Conservation (phyloP, 495 filamentous ascomycete genomes). For the Trichoderma orchidacearum region DNA sequence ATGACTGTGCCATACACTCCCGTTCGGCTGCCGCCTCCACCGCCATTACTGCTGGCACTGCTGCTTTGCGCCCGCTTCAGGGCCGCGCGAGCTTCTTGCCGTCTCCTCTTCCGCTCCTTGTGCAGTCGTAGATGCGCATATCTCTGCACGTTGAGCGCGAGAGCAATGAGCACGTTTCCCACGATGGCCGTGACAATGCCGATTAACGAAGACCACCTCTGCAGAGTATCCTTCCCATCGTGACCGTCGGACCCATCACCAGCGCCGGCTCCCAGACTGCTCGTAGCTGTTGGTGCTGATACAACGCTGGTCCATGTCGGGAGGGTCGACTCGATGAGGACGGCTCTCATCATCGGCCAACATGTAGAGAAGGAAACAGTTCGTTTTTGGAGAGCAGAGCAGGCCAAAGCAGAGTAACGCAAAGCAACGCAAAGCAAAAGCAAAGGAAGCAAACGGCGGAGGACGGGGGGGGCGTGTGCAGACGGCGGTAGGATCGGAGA, state of each 20-base stretch:
- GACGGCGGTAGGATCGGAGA: background rate
- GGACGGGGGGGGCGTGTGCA: background rate
- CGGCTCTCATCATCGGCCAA: background rate
- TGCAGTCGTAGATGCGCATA: slow-evolving; percentile 81
- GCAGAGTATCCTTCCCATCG: slow-evolving; percentile 30
- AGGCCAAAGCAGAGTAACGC: background rate
- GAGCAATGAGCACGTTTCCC: slow-evolving; percentile 84
- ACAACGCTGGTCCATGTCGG: background rate
- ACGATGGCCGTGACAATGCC: slow-evolving; percentile 84
- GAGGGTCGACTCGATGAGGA: background rate
- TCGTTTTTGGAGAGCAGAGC: background rate
- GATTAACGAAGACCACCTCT: slow-evolving; percentile 83
- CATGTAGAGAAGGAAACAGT: background rate
- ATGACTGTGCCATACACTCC: background rate
- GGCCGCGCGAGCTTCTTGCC: slow-evolving; percentile 39
- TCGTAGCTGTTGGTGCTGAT: background rate
- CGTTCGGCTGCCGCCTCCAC: slow-evolving; percentile 2
- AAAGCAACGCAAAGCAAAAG: background rate
- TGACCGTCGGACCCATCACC: slow-evolving; percentile 16
- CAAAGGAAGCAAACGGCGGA: background rate
- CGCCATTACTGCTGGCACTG: slow-evolving; percentile 14
- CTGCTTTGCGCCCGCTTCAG: slow-evolving; percentile 19
- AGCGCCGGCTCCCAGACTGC: slow-evolving; percentile 8
- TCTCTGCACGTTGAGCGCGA: slow-evolving; percentile 92
- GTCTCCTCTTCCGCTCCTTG: slow-evolving; percentile 17